Percentiles rank a stretch among this genome's conserved stretches.
phyloP scores from a whole-genome alignment of 768 basidiomycete genomes.

The Kwoniella newhampshirensis region DNA sequence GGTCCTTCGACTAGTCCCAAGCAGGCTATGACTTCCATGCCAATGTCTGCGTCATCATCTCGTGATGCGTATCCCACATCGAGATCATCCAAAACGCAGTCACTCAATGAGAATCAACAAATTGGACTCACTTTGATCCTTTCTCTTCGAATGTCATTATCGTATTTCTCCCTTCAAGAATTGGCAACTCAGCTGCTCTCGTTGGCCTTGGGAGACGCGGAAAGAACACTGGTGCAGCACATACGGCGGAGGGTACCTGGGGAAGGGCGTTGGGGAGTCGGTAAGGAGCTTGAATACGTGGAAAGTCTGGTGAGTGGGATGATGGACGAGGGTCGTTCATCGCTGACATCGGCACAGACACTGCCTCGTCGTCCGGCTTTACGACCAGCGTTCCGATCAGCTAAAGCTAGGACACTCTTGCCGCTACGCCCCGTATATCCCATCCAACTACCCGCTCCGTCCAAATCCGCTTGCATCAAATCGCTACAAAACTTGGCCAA shows the following conservation, averaged over 20 bases:
- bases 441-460: slow-evolving; percentile 45
- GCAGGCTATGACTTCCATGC: neutral
- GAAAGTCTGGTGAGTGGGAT: slow-evolving; percentile 37
- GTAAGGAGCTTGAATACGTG: slow-evolving; percentile 45
- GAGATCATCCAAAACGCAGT: neutral
- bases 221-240: slow-evolving; percentile 45
- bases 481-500: slow-evolving; percentile 30
- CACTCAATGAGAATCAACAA: slow-evolving; percentile 29
- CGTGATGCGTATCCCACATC: slow-evolving; percentile 23
- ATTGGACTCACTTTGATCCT: slow-evolving; percentile 42
- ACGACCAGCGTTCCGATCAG: slow-evolving; percentile 46
- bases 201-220: slow-evolving; percentile 40
- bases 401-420: slow-evolving; percentile 42
- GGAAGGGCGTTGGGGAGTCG: slow-evolving; percentile 44
- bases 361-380: slow-evolving; percentile 33
- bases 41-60: neutral
- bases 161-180: slow-evolving; percentile 45
- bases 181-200: slow-evolving; percentile 36
- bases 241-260: slow-evolving; percentile 42
- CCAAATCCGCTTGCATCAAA: slow-evolving; percentile 46
- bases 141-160: slow-evolving; percentile 46
- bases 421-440: slow-evolving; percentile 30
- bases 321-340: neutral
- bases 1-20: slow-evolving; percentile 10
- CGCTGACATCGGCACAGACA: slow-evolving; percentile 13